Evolutionary conservation across 2,329 filamentous ascomycete genomes (phyloP).

Genomic region (Lachnellula willkommii): DNA sequence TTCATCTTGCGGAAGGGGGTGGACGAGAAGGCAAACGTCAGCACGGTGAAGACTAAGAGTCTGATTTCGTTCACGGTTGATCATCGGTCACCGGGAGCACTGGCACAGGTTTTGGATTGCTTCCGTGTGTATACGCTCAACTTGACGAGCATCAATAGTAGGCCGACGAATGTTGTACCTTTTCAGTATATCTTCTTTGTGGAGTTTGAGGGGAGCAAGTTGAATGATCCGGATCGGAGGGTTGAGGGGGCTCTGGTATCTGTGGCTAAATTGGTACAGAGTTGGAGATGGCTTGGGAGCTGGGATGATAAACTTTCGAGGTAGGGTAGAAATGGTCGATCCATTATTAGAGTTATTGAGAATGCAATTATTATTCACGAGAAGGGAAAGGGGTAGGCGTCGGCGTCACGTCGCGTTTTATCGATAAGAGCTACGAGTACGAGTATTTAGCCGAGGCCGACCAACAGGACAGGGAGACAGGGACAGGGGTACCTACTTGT

Average conservation of each 20-base stretch:
- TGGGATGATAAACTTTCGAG: conserved; percentile 42
- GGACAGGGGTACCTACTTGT: background rate
- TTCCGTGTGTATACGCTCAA: conserved; percentile 72
- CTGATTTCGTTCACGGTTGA: conserved; percentile 79
- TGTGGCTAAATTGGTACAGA: conserved; percentile 52
- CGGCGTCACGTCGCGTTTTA: conserved; percentile 9
- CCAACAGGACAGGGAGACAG: no score
- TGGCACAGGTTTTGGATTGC: conserved; percentile 73
- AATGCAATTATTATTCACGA: background rate
- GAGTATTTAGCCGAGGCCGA: background rate
- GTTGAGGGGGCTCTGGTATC: conserved; percentile 57
- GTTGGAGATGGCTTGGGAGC: conserved; percentile 65
- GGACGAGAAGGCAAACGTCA: conserved; percentile 14
- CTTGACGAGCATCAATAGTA: conserved; percentile 82
- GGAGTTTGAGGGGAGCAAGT: conserved; percentile 68
- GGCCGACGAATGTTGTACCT: conserved; percentile 66
- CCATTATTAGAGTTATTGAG: background rate
- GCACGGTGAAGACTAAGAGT: conserved; percentile 50
- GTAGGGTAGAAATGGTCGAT: conserved; percentile 1
- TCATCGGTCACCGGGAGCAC: conserved; percentile 70
- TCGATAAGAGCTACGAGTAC: conserved; percentile 16
- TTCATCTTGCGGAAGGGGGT: conserved; percentile 50
- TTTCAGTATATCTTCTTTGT: conserved; percentile 97
- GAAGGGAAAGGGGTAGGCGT: background rate
- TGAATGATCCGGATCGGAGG: conserved; percentile 47